These are phyloP conservation scores for Tolypocladium nubicola DNA, from an alignment of 2,329 filamentous ascomycete genomes.

Conservation along the genomic window DNA sequence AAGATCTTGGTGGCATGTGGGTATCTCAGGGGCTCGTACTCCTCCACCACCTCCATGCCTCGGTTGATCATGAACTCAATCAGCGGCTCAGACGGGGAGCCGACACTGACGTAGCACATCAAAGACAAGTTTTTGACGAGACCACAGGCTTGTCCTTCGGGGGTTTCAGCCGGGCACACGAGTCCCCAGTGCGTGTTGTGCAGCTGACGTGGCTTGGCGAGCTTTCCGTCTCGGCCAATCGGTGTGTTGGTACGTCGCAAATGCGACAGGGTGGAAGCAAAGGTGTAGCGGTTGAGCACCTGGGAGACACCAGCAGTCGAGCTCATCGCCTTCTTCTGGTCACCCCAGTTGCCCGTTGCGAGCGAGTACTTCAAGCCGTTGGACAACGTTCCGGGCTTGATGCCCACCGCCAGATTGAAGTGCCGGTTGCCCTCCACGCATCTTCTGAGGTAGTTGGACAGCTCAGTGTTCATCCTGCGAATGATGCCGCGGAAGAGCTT, in stretches of 20 bases:
- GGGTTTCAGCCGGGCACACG: slow-evolving; percentile 94
- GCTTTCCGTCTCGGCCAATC: slow-evolving; percentile 93
- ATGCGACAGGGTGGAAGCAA: slow-evolving; percentile 92
- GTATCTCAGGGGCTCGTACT: slow-evolving; percentile 77
- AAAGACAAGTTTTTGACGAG: slow-evolving; percentile 95
- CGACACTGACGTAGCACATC: slow-evolving; percentile 97
- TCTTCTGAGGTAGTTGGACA: slow-evolving; percentile 82
- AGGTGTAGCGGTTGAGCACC: slow-evolving; percentile 95
- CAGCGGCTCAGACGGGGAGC: slow-evolving; percentile 81
- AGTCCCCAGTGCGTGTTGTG: slow-evolving; percentile 99
- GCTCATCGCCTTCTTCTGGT: slow-evolving; percentile 95
- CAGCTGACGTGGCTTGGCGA: slow-evolving; percentile 93
- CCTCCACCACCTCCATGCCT: slow-evolving; percentile 93
- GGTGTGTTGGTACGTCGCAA: slow-evolving; percentile 94
- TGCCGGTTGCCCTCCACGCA: slow-evolving; percentile 83
- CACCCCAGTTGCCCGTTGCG: slow-evolving; percentile 97
- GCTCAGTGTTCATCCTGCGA: slow-evolving; percentile 80
- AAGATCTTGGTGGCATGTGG: slow-evolving; percentile 96
- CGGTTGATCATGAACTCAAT: slow-evolving; percentile 92
- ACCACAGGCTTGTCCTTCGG: slow-evolving; percentile 96
- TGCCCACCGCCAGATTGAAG: slow-evolving; percentile 82
- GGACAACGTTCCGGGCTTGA: slow-evolving; percentile 84
- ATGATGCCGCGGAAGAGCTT: slow-evolving; percentile 92
- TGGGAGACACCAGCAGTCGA: slow-evolving; percentile 96
- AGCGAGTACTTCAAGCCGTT: slow-evolving; percentile 94